phyloP scores from a whole-genome alignment of 192 early-diverging fungal genomes.

The Mortierella alpina region DNA sequence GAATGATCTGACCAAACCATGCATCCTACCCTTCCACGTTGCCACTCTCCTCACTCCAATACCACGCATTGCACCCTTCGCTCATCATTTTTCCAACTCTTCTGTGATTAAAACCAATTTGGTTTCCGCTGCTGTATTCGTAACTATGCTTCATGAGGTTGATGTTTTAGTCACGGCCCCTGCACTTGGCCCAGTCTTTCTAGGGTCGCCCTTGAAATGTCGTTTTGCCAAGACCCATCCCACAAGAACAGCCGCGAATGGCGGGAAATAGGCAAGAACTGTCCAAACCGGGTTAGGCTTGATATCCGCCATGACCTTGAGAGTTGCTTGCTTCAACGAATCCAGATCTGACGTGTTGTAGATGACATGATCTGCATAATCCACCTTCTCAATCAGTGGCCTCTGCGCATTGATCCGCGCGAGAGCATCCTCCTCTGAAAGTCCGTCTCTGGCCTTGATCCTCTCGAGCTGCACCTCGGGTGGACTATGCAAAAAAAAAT shows the following conservation, averaged over 20 bases:
- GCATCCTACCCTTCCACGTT: background rate
- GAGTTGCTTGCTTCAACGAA: constrained; percentile 56
- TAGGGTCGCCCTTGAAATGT: constrained; percentile 49
- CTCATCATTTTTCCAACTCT: background rate
- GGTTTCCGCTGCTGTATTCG: too few relatives aligned
- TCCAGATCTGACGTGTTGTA: constrained; percentile 80
- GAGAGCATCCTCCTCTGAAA: constrained; percentile 72
- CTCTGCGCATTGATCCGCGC: constrained; percentile 86
- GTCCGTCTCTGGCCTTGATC: constrained; percentile 76
- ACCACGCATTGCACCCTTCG: background rate
- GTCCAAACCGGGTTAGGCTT: constrained; percentile 51
- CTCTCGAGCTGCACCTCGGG: constrained; percentile 78
- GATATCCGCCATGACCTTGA: constrained; percentile 51
- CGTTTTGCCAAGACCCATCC: constrained; percentile 34
- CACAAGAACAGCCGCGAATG: constrained; percentile 13
- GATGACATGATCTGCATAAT: constrained; percentile 83
- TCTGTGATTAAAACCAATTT: background rate
- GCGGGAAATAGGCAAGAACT: constrained; percentile 38
- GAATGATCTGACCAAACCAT: background rate
- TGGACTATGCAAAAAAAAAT: constrained; percentile 60
- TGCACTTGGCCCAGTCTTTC: constrained; percentile 21
- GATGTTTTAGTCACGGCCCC: background rate
- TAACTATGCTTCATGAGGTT: background rate
- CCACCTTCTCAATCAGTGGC: constrained; percentile 80
- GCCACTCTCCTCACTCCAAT: background rate